A percentile compares a stretch with the other conserved stretches of the same genome.
Evolutionary conservation across 148 eudicot genomes (phyloP).

Genomic region (Chenopodium formosanum): DNA sequence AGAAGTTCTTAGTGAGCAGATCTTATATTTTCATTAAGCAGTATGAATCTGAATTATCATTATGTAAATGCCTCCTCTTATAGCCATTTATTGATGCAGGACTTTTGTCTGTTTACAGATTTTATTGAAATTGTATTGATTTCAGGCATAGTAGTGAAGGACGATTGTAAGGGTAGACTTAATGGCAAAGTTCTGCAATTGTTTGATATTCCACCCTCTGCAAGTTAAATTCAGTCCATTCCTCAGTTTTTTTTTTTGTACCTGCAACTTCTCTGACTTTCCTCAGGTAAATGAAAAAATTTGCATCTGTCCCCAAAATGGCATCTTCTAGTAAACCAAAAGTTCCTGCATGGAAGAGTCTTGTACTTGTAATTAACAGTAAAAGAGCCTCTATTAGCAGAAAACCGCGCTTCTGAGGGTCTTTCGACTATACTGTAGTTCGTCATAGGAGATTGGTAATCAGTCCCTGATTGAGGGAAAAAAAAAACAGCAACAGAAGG

Average conservation of each 20-base stretch:
- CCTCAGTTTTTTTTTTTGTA: background rate
- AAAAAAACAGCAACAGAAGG: background rate
- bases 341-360: slow-evolving; percentile 18
- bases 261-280: slow-evolving; percentile 8
- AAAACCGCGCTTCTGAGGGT: background rate
- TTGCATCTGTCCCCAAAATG: slow-evolving; percentile 12
- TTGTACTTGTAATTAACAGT: background rate
- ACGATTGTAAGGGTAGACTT: slow-evolving; percentile 3
- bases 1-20: slow-evolving; percentile 20
- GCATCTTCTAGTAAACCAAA: slow-evolving; percentile 17
- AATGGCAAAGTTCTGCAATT: slow-evolving; percentile 4
- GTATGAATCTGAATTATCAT: background rate
- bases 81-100: slow-evolving; percentile 19
- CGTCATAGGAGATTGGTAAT: background rate
- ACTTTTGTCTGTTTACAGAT: background rate
- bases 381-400: background rate
- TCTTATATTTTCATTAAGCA: slow-evolving; percentile 3
- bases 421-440: background rate
- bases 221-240: background rate
- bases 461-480: background rate
- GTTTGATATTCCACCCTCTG: slow-evolving; percentile 3
- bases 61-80: background rate
- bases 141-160: background rate
- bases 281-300: slow-evolving; percentile 12
- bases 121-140: background rate